Conservation (phyloP, 345 rosid species). For the Dipteronia sinensis region DNA sequence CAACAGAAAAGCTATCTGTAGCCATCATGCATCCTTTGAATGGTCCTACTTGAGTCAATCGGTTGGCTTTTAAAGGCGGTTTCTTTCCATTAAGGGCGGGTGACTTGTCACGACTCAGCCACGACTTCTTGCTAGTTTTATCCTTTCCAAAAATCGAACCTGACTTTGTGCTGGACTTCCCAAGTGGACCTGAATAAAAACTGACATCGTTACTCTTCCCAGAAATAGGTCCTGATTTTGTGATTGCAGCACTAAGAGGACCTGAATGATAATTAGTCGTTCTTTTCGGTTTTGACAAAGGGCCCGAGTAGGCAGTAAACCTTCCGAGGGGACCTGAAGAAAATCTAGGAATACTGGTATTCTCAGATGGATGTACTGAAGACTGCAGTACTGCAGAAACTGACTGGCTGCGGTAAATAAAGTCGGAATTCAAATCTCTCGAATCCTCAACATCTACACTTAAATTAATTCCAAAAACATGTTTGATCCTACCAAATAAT, state of each 20-base stretch:
- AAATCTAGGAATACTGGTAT: constrained; percentile 54
- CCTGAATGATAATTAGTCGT: constrained; percentile 72
- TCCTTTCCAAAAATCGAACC: constrained; percentile 53
- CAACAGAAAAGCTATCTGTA: constrained; percentile 41
- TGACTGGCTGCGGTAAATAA: constrained; percentile 61
- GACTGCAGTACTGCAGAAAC: constrained; percentile 65
- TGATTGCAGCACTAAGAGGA: constrained; percentile 58
- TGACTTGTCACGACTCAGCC: constrained; percentile 51
- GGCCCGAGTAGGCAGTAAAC: constrained; percentile 49
- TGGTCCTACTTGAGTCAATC: constrained; percentile 82
- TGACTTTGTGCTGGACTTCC: constrained; percentile 52
- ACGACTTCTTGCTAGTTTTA: constrained; percentile 54
- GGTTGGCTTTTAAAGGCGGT: constrained; percentile 46
- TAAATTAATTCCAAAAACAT: constrained; percentile 65
- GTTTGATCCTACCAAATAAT: constrained; percentile 57
- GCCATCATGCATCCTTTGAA: constrained; percentile 71
- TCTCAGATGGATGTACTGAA: constrained; percentile 55
- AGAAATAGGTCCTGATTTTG: constrained; percentile 50
- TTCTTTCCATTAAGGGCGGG: constrained; percentile 49
- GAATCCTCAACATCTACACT: constrained; percentile 43
- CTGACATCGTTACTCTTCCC: constrained; percentile 41
- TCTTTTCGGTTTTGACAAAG: constrained; percentile 43
- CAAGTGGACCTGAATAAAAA: constrained; percentile 72
- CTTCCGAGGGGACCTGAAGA: constrained; percentile 79
- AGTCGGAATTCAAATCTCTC: constrained; percentile 50